These are phyloP conservation scores for Ceratocystis destructans DNA, from an alignment of 2,329 filamentous ascomycete genomes.

Conservation along the genomic window DNA sequence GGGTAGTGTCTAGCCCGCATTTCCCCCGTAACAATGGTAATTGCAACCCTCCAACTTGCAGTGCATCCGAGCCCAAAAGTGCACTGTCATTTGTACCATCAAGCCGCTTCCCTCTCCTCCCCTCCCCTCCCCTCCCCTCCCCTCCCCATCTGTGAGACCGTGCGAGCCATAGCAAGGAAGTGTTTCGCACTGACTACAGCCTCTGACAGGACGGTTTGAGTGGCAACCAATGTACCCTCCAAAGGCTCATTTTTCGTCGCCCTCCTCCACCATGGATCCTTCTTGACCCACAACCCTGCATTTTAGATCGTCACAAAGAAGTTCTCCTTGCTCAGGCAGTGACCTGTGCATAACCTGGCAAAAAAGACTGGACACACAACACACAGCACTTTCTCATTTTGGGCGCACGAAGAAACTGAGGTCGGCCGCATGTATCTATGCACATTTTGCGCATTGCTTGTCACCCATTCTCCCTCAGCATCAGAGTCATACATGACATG, in stretches of 20 bases:
- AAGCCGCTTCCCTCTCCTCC: not conserved
- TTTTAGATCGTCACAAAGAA: not conserved
- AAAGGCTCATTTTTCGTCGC: not conserved
- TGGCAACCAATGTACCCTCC: constrained; percentile 9
- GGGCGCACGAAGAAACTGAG: not conserved
- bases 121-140: not conserved
- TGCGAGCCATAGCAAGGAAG: not conserved
- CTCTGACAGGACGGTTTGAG: not conserved
- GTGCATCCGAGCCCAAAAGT: not conserved
- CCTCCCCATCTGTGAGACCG: constrained; percentile 5
- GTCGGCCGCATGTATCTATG: constrained; percentile 4
- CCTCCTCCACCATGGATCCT: not conserved
- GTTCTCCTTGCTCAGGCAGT: not conserved
- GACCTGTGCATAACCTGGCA: not conserved
- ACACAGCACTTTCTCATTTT: too few species aligned
- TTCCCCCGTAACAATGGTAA: not conserved
- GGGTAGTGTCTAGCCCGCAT: not conserved
- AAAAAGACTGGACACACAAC: not conserved
- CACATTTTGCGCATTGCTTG: not conserved
- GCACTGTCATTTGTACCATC: constrained; percentile 12
- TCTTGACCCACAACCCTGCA: not conserved
- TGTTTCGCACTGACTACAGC: constrained; percentile 8
- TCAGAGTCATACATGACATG: too few species aligned
- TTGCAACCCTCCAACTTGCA: not conserved
- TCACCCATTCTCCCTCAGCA: too few species aligned